Percentiles rank a stretch among this genome's conserved stretches.
Evolutionary conservation across 805 yeast species (phyloP).

Genomic region (Candida nemodendra): DNA sequence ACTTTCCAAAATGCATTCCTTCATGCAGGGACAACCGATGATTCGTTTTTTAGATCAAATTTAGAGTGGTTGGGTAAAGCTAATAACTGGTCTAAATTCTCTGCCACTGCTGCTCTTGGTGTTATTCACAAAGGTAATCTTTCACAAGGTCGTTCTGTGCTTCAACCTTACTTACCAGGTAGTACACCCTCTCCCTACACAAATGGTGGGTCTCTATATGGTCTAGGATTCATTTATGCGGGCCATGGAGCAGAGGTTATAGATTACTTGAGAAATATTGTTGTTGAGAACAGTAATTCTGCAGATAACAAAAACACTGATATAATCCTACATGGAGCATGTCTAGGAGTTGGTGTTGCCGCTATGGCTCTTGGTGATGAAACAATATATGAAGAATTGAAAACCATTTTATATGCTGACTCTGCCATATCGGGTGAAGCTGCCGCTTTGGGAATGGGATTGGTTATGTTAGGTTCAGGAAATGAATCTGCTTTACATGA

Average conservation of each 20-base stretch:
- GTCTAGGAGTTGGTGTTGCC: constrained; percentile 92
- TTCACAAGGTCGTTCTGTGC: constrained; percentile 81
- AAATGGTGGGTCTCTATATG: constrained; percentile 93
- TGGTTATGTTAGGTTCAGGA: constrained; percentile 92
- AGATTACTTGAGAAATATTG: constrained; percentile 69
- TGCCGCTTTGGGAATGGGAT: constrained; percentile 94
- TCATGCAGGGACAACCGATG: constrained; percentile 96
- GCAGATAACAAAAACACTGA: constrained; percentile 58
- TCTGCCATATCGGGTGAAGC: constrained; percentile 95
- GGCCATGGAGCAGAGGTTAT: constrained; percentile 92
- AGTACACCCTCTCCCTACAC: constrained; percentile 77
- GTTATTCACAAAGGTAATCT: constrained; percentile 95
- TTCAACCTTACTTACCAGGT: constrained; percentile 91
- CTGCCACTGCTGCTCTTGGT: constrained; percentile 97
- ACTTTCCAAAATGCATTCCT: constrained; percentile 92
- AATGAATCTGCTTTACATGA: constrained; percentile 64
- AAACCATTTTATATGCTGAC: constrained; percentile 81
- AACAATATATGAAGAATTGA: constrained; percentile 75
- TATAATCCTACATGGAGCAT: constrained; percentile 91
- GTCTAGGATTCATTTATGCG: constrained; percentile 89
- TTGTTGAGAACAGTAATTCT: constrained; percentile 54
- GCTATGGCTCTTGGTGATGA: constrained; percentile 88
- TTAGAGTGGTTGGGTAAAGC: constrained; percentile 97
- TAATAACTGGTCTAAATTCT: constrained; percentile 96
- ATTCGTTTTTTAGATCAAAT: constrained; percentile 84